Percentiles rank a stretch among this genome's conserved stretches.
Evolutionary conservation across 768 basidiomycete genomes (phyloP).

Genomic region (Boletus rex-veris): DNA sequence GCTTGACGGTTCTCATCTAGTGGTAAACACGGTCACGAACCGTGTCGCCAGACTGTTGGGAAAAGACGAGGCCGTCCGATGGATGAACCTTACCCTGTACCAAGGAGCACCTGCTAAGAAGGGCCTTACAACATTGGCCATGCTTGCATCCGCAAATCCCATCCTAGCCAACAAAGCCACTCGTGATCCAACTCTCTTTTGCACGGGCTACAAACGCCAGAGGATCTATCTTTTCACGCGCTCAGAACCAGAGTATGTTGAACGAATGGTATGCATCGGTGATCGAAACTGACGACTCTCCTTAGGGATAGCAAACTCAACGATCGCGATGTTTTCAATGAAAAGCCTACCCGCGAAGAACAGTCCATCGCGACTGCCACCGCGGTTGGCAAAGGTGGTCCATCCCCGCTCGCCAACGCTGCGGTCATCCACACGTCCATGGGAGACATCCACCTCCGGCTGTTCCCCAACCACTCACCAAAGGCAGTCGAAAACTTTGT

Average conservation of each 20-base stretch:
- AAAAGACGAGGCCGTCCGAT: conserved; percentile 91
- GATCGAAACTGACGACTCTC: background rate
- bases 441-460: conserved; percentile 86
- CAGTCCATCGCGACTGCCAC: conserved; percentile 77
- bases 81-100: conserved; percentile 84
- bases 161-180: conserved; percentile 81
- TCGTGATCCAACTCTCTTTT: conserved; percentile 89
- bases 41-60: conserved; percentile 84
- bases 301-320: conserved; percentile 76
- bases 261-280: background rate
- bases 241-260: conserved; percentile 81
- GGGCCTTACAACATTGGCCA: conserved; percentile 80
- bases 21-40: conserved; percentile 93
- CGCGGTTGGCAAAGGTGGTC: conserved; percentile 45
- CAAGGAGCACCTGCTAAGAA: conserved; percentile 93
- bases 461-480: conserved; percentile 91
- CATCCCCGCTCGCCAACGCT: conserved; percentile 69
- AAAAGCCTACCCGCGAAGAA: conserved; percentile 94
- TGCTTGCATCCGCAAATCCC: conserved; percentile 95
- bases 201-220: conserved; percentile 88
- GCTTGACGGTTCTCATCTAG: conserved; percentile 37
- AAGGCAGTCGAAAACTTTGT: conserved; percentile 98
- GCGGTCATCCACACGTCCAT: conserved; percentile 94
- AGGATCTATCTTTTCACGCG: conserved; percentile 96
- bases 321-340: conserved; percentile 98